These are phyloP conservation scores for Viridothelium virens DNA, from an alignment of 495 filamentous ascomycete species.

Conservation along the genomic window DNA sequence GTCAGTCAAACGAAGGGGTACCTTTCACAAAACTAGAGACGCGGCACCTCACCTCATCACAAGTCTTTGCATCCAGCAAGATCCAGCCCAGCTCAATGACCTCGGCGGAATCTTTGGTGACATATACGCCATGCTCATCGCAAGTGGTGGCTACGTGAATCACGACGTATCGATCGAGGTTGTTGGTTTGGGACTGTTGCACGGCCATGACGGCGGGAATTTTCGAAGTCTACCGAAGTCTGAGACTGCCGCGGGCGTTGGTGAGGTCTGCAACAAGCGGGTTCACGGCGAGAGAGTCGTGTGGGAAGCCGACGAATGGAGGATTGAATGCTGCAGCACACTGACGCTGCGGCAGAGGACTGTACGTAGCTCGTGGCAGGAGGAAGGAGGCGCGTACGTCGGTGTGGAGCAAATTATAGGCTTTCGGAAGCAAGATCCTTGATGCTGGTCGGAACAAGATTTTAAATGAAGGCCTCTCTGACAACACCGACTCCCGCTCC, in stretches of 20 bases:
- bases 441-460: constrained; percentile 13
- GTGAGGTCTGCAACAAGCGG: background rate
- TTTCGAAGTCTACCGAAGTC: background rate
- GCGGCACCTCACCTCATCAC: constrained; percentile 35
- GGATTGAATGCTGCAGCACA: background rate
- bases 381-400: constrained; percentile 5
- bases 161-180: constrained; percentile 78
- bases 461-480: constrained; percentile 10
- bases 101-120: constrained; percentile 97
- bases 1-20: constrained; percentile 6
- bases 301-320: background rate
- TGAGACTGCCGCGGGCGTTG: background rate
- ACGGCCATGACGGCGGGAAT: background rate
- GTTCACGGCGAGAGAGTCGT: background rate
- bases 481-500: constrained; percentile 9
- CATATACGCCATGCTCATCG: constrained; percentile 98
- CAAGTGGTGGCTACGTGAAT: constrained; percentile 98
- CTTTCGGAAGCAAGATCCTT: constrained; percentile 12
- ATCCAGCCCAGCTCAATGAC: constrained; percentile 99
- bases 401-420: constrained; percentile 12
- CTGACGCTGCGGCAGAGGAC: background rate
- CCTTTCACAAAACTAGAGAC: background rate
- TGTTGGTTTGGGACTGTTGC: constrained; percentile 4
- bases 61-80: constrained; percentile 78
- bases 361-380: background rate